These are phyloP conservation scores for Vaccinium myrtillus DNA, from an alignment of 148 eudicot species.

Conservation along the genomic window DNA sequence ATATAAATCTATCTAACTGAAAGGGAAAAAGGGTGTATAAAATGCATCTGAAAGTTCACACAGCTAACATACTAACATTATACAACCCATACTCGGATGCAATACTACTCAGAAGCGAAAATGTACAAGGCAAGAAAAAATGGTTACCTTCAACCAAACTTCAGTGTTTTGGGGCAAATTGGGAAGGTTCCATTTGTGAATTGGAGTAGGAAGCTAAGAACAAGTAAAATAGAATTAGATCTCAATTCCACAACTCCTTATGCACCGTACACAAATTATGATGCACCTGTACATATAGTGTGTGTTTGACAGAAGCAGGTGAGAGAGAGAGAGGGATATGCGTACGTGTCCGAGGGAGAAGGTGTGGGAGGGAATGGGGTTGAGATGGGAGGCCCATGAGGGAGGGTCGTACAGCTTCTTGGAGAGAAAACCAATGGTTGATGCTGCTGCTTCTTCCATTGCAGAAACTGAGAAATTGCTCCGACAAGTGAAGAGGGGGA, in stretches of 20 bases:
- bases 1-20: too few species aligned
- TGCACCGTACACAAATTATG: not conserved
- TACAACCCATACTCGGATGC: not conserved
- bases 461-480: constrained; percentile 3
- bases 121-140: not conserved
- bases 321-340: not conserved
- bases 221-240: not conserved
- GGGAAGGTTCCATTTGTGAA: constrained; percentile 95
- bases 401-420: constrained; percentile 61
- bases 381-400: constrained; percentile 81
- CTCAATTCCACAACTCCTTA: not conserved
- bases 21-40: not conserved
- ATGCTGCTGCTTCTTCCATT: not conserved
- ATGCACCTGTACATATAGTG: not conserved
- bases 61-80: not conserved
- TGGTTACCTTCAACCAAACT: constrained; percentile 84
- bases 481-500: constrained; percentile 6
- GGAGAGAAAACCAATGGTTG: constrained; percentile 37
- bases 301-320: not conserved
- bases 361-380: constrained; percentile 64
- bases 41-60: not conserved
- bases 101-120: not conserved
- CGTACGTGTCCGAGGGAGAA: constrained; percentile 71
- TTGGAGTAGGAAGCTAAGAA: constrained; percentile 86
- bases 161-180: constrained; percentile 74